Conservation (phyloP, 805 yeast species). For the Suhomyces emberorum region DNA sequence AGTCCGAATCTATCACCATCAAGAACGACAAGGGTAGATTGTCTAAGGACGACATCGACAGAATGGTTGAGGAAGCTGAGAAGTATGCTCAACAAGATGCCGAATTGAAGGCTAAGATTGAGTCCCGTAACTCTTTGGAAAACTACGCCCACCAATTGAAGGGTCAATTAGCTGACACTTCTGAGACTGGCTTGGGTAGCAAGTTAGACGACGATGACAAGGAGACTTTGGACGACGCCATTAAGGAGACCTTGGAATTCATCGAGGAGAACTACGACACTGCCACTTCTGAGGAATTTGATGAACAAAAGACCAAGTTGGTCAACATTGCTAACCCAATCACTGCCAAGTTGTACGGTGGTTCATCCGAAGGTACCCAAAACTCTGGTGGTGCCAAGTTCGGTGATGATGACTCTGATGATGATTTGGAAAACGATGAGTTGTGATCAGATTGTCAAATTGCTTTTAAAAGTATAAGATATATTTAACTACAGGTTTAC, state of each 20-base stretch:
- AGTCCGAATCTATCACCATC: constrained; percentile 96
- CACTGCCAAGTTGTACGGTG: constrained; percentile 69
- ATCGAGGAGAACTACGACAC: constrained; percentile 80
- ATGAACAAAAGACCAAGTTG: constrained; percentile 83
- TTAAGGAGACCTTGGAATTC: constrained; percentile 83
- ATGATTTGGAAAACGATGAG: constrained; percentile 44
- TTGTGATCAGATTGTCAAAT: constrained; percentile 25
- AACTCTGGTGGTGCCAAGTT: constrained; percentile 38
- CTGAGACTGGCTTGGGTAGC: constrained; percentile 56
- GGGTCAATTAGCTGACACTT: constrained; percentile 38
- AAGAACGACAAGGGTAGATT: constrained; percentile 99
- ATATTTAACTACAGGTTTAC: not conserved
- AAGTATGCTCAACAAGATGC: constrained; percentile 57
- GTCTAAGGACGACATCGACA: constrained; percentile 93
- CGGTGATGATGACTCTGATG: constrained; percentile 44
- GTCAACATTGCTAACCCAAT: constrained; percentile 86
- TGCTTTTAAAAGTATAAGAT: not conserved
- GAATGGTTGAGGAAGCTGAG: constrained; percentile 98
- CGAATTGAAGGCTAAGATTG: constrained; percentile 42
- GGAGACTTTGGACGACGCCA: constrained; percentile 82
- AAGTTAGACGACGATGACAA: constrained; percentile 88
- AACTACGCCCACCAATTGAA: constrained; percentile 47
- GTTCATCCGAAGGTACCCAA: constrained; percentile 43
- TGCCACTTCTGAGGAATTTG: constrained; percentile 90
- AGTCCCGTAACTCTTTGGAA: constrained; percentile 43